Evolutionary conservation across 495 filamentous ascomycete species (phyloP).

Genomic region (Viridothelium virens): DNA sequence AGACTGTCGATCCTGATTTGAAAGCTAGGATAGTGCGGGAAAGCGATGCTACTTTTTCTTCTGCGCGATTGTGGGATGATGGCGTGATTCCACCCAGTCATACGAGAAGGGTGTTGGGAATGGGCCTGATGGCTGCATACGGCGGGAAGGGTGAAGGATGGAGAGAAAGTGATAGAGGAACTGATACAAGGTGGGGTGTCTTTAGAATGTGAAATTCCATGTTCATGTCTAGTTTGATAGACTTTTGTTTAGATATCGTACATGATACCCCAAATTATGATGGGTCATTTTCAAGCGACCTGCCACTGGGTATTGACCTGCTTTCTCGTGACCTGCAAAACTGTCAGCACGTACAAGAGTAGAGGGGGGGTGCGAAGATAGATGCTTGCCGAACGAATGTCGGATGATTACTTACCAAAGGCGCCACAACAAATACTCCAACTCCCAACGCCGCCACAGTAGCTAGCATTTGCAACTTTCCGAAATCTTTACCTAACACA

Average conservation of each 20-base stretch:
- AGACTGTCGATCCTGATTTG: slow-evolving; percentile 70
- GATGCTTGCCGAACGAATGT: not conserved
- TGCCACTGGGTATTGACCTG: slow-evolving; percentile 48
- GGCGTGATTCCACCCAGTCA: slow-evolving; percentile 87
- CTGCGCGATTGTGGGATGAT: slow-evolving; percentile 91
- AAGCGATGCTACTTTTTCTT: slow-evolving; percentile 80
- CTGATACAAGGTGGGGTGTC: slow-evolving; percentile 76
- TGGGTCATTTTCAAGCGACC: slow-evolving; percentile 8
- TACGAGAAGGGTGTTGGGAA: slow-evolving; percentile 72
- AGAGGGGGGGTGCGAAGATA: not conserved
- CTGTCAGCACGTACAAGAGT: not conserved
- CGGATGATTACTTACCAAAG: slow-evolving; percentile 56
- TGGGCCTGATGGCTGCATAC: slow-evolving; percentile 68
- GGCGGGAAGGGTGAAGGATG: slow-evolving; percentile 41
- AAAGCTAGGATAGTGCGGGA: slow-evolving; percentile 82
- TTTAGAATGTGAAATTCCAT: slow-evolving; percentile 71
- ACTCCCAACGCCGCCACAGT: slow-evolving; percentile 71
- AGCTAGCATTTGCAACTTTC: slow-evolving; percentile 70
- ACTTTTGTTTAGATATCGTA: not conserved
- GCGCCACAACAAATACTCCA: slow-evolving; percentile 68
- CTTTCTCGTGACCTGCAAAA: slow-evolving; percentile 42
- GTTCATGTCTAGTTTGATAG: not conserved
- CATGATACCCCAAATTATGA: not conserved
- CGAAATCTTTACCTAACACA: slow-evolving; percentile 85
- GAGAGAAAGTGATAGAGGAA: slow-evolving; percentile 21